These are phyloP conservation scores for Aspergillus hortae DNA, from an alignment of 2,329 filamentous ascomycete genomes.

Conservation along the genomic window DNA sequence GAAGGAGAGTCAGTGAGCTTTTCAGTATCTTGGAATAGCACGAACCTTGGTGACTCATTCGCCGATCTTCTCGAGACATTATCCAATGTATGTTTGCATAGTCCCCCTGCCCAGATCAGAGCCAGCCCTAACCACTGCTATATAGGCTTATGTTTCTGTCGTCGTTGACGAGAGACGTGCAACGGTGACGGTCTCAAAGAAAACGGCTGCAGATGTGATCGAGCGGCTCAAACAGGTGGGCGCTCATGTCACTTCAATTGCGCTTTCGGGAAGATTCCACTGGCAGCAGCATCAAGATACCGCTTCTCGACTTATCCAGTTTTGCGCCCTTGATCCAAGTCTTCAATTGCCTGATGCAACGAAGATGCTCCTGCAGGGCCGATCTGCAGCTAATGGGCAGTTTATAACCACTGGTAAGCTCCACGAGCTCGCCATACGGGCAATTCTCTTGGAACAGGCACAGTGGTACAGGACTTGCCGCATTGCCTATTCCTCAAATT, in stretches of 20 bases:
- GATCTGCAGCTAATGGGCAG: conserved; percentile 12
- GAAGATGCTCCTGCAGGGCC: conserved; percentile 22
- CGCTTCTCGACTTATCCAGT: conserved; percentile 10
- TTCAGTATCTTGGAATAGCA: not conserved
- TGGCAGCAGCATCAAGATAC: conserved; percentile 7
- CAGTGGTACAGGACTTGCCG: conserved; percentile 35
- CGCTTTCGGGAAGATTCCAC: conserved; percentile 34
- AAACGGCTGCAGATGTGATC: conserved; percentile 9
- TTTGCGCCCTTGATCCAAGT: too few species aligned
- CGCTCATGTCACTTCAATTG: conserved; percentile 26
- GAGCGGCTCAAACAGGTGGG: conserved; percentile 13
- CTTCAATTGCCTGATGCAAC: conserved; percentile 33
- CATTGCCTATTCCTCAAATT: conserved; percentile 6
- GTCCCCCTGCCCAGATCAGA: not conserved
- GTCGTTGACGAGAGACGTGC: conserved; percentile 35
- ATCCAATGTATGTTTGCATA: conserved; percentile 9
- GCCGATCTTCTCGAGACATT: conserved; percentile 17
- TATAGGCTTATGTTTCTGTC: conserved; percentile 39
- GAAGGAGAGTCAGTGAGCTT: conserved; percentile 6
- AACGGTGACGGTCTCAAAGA: conserved; percentile 29
- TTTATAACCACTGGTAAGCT: conserved; percentile 19
- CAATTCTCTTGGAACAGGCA: conserved; percentile 32
- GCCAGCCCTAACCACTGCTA: not conserved
- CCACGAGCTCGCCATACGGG: conserved; percentile 27
- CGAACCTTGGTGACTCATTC: conserved; percentile 9